Conservation (phyloP, 495 filamentous ascomycete genomes). For the Talaromyces trachyspermus region DNA sequence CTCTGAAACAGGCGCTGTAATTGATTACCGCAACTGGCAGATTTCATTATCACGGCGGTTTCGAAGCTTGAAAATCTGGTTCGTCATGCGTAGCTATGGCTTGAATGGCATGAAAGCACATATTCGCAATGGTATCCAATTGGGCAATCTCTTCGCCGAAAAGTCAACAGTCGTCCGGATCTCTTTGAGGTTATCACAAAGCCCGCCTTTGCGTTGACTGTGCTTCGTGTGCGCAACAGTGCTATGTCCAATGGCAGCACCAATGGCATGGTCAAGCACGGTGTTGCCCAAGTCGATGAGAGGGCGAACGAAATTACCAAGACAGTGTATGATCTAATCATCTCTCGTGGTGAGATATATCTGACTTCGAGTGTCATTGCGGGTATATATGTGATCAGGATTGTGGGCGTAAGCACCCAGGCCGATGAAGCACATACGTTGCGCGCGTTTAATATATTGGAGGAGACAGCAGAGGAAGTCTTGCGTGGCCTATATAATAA, state of each 20-base stretch:
- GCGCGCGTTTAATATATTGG: constrained; percentile 72
- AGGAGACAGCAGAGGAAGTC: constrained; percentile 58
- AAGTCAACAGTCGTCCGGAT: constrained; percentile 55
- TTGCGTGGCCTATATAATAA: too few relatives aligned
- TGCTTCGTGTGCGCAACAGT: constrained; percentile 53
- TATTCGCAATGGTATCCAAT: constrained; percentile 55
- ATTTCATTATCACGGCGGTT: constrained; percentile 91
- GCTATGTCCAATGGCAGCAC: too few relatives aligned
- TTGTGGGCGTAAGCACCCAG: constrained; percentile 63
- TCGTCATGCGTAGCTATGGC: constrained; percentile 84
- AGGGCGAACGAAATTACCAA: constrained; percentile 63
- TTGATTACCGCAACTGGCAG: constrained; percentile 97
- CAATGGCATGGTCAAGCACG: not conserved
- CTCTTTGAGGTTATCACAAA: constrained; percentile 70
- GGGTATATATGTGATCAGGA: constrained; percentile 73
- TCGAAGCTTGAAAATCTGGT: constrained; percentile 91
- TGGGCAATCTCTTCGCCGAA: constrained; percentile 66
- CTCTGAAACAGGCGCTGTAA: constrained; percentile 76
- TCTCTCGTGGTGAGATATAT: constrained; percentile 71
- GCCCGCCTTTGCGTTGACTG: constrained; percentile 74
- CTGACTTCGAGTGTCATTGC: constrained; percentile 71
- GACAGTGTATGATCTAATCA: constrained; percentile 69
- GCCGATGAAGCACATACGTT: constrained; percentile 66
- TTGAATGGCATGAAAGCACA: constrained; percentile 68
- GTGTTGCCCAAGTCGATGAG: constrained; percentile 33